Evolutionary conservation across 352 stramenopile genomes (phyloP), one percentile per base, ranked within the genome.

Genomic region (Phytophthora sp.): DNA sequence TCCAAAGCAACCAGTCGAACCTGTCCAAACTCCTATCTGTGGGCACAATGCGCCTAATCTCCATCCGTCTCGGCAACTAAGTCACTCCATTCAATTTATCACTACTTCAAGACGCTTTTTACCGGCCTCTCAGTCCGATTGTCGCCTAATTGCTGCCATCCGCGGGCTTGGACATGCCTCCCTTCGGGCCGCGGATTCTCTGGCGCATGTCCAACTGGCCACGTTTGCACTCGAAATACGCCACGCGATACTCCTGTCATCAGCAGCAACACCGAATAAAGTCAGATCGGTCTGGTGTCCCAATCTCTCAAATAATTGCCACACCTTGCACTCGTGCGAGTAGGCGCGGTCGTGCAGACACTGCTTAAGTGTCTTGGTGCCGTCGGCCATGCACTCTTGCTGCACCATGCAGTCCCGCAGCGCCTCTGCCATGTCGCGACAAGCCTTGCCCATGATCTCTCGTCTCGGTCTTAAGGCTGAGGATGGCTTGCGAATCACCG

Each of bases 181-280:
- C 86, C 66, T 94, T 93, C 7, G 86, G 86, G 0, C 86, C 86
- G 39, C 84, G 84, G 41, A 94, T 90, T 21, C 86, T 77, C 57
- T 86, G 88, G n/a, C 86, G 80, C 86, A 94, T 94, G 57, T 94
- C 86, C 55, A 94, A 52, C 21, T 94, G 86, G 21, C 86, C 86
- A 20, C 86, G 86, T 61, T 90, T 93, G 76, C 86, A 94, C 71
- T 94, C 86, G 67, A 94, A 94, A 65, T 94, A 94, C 21, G 86
- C 84, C 38, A 88, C 71, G 6, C 86, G 86, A 29, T 89, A 88
- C 46, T 88, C 83, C 86, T 94, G 27, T 26, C 27, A 74, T 5
- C 4, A 58, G 15, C 18, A 52, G 21, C 13, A 16, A 30, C 41
- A 49, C 27, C 41, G 12, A 3, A 11, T 11, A 33, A 11, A 49